Evolutionary conservation across 371 early-diverging fungal genomes (phyloP), one percentile per base, ranked within the genome.

Genomic region (Hamiltosporidium tvaerminnensis): DNA sequence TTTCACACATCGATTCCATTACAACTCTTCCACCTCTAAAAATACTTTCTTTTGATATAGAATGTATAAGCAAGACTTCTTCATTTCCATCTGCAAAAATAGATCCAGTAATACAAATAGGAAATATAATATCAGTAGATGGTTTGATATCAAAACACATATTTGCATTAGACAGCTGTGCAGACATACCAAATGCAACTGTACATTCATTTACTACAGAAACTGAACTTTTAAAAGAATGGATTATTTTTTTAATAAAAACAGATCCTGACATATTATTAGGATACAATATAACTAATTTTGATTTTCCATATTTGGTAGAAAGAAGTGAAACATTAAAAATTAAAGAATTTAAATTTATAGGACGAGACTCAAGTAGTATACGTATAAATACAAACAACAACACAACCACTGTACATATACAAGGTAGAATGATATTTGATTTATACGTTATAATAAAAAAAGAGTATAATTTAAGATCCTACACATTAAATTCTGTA

Each of bases 61-160:
- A 98, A 80, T 94, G 95, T 72, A 86, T 90, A 44, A 93, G 95
- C 30, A 81, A 91, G 41, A 88, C 87, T 63, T 91, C 91, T 47
- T 79, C 88, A n/a, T 98, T 98, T 68, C 98, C 99, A 0, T 89
- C 89, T 53, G 82, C 98, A 9, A 74, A 83, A 52, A 65, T 82
- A 1, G 98, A 97, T 78, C 91, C 96, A 0, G 89, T 98, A n/a
- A 97, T 97, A 67, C 99, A 98, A 76, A 97, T 98, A 68, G 99
- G 97, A 2, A 90, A 87, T 53, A 76, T 69, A 58, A 83, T 93
- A 41, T 39, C 5, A 14, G 2, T 9, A 14, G 57, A 23, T 62
- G 83, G 83, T 89, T n/a, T 83, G 88, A 64, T 76, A 74, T 12
- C 82, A 82, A 79, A 89, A 53, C 90, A 86, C 62, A 87, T 98